A percentile compares a stretch with the other conserved stretches of the same genome.
These are phyloP conservation scores for Microbotryum intermedium DNA, from an alignment of 1,284 basidiomycete genomes.

Conservation along the genomic window DNA sequence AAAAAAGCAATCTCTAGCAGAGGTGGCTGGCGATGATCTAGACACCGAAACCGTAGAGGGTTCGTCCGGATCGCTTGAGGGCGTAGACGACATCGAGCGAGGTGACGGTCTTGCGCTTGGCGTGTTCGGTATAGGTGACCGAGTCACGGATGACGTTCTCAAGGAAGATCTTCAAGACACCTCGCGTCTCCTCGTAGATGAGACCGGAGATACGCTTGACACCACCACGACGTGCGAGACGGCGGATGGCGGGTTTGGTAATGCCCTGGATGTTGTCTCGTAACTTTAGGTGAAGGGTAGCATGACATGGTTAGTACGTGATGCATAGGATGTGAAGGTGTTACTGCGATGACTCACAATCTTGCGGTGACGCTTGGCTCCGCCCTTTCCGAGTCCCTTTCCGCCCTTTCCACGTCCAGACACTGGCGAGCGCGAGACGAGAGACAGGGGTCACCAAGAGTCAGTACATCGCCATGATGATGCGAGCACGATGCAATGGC, in stretches of 20 bases:
- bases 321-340: no score
- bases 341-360: constrained; percentile 4
- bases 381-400: constrained; percentile 67
- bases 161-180: constrained; percentile 69
- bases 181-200: constrained; percentile 88
- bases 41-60: constrained; percentile 70
- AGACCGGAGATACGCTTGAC: constrained; percentile 89
- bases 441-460: no score
- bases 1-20: no score
- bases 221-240: constrained; percentile 89
- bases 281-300: constrained; percentile 22
- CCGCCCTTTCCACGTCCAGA: constrained; percentile 46
- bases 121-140: constrained; percentile 85
- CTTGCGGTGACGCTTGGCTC: constrained; percentile 50
- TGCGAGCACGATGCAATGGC: neutral
- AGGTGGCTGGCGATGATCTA: constrained; percentile 34
- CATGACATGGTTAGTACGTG: no score
- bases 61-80: constrained; percentile 81
- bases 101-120: constrained; percentile 79
- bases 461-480: neutral
- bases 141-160: constrained; percentile 79
- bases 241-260: constrained; percentile 84
- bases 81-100: constrained; percentile 88
- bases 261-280: constrained; percentile 74
- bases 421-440: neutral